Evolutionary conservation across 352 stramenopile genomes (phyloP), one percentile per base, ranked within the genome.

Genomic region (Phytophthora sansomeana): DNA sequence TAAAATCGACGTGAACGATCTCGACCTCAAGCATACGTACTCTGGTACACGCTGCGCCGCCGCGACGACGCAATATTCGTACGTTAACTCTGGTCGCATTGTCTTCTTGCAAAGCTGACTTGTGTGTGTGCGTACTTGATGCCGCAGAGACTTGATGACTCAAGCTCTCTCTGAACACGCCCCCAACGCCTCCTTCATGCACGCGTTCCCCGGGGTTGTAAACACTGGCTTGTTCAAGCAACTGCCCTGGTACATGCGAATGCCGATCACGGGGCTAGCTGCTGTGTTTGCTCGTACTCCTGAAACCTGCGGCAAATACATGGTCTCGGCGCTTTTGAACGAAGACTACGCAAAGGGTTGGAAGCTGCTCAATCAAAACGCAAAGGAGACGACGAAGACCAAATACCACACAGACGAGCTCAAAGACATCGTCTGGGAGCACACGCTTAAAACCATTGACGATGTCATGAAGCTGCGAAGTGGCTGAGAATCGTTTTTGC

Each of bases 1-100:
- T 8, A 19, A 39, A 21, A 24, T 65, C 6, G 54, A 74, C 11
- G 29, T 67, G 10, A 53, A 71, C 19, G 67, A 74, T 17, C 56
- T 74, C 17, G 67, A 74, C 35, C 49, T 74, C 2, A 74, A 74
- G 21, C 47, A 42, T 11, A 55, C 60, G 4, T 74, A 42, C 36
- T 71, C 66, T 17, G 30, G 16, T 5, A 58, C 39, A 41, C 48
- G 60, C 39, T 74, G 67, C 26, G 60, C 47, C 3, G 54, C 63
- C 7, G 53, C 35, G 19, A 70, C 67, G 32, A 74, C 48, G 4
- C 52, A 62, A 38, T 74, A 74, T 33, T 70, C 67, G 67, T 74
- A 71, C 54, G 67, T 55, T 44, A 30, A 17, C 3, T 21, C 3
- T 48, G 10, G 11, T 32, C 42, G 3, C 17, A 35, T 33, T 14